These are phyloP conservation scores for Talaromyces sp. DNA, from an alignment of 2,329 filamentous ascomycete genomes.

Conservation along the genomic window DNA sequence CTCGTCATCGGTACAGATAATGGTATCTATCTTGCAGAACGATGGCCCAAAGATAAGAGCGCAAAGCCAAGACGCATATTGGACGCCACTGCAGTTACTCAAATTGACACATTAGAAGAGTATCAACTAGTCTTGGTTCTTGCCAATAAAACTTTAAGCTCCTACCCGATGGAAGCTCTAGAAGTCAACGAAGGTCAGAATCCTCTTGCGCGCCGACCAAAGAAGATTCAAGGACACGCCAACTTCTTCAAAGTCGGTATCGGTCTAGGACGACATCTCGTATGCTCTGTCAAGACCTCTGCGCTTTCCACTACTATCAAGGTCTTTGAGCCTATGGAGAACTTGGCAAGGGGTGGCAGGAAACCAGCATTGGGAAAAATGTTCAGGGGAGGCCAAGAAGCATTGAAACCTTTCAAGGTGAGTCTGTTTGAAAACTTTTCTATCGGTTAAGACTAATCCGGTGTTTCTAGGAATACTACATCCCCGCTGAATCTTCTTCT, in stretches of 20 bases:
- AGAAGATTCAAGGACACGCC: slow-evolving; percentile 95
- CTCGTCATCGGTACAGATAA: slow-evolving; percentile 91
- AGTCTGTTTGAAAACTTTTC: slow-evolving; percentile 18
- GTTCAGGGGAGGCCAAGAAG: slow-evolving; percentile 89
- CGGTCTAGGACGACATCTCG: slow-evolving; percentile 86
- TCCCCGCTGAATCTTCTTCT: slow-evolving; percentile 94
- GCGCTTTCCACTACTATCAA: slow-evolving; percentile 95
- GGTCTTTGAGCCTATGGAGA: slow-evolving; percentile 97
- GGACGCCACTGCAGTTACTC: slow-evolving; percentile 82
- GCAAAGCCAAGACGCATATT: slow-evolving; percentile 75
- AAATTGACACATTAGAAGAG: slow-evolving; percentile 94
- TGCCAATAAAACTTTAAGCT: slow-evolving; percentile 87
- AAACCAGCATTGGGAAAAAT: slow-evolving; percentile 94
- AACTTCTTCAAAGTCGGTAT: slow-evolving; percentile 99
- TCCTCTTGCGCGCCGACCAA: slow-evolving; percentile 75
- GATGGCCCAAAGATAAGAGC: slow-evolving; percentile 76
- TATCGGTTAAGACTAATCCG: slow-evolving; percentile 21
- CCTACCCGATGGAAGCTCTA: slow-evolving; percentile 81
- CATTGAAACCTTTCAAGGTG: slow-evolving; percentile 87
- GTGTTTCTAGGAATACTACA: slow-evolving; percentile 76
- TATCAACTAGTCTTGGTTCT: slow-evolving; percentile 88
- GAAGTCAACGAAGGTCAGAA: slow-evolving; percentile 74
- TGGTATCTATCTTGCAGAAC: slow-evolving; percentile 87
- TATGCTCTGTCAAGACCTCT: slow-evolving; percentile 94
- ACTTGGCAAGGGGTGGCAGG: slow-evolving; percentile 88